Percentiles rank a stretch among this genome's conserved stretches.
phyloP scores from a whole-genome alignment of 768 basidiomycete genomes.

The Melanogaster broomeanus region DNA sequence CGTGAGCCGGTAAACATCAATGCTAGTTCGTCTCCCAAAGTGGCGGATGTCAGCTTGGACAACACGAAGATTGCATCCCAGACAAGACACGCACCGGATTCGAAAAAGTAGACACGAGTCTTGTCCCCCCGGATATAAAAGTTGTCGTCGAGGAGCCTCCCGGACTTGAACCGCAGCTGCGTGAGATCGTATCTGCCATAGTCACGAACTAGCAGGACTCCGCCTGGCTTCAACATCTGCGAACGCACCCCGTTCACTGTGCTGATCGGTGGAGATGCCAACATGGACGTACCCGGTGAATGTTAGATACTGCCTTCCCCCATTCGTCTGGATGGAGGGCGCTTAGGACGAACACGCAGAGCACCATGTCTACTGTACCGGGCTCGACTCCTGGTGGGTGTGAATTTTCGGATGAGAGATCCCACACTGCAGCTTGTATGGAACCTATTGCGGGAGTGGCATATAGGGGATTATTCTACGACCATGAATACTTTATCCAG shows the following conservation, averaged over 20 bases:
- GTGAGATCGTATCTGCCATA: conserved; percentile 96
- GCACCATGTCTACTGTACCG: conserved; percentile 79
- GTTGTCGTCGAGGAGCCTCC: conserved; percentile 87
- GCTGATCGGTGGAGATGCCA: background rate
- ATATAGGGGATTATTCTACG: conserved; percentile 74
- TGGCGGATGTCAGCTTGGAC: background rate
- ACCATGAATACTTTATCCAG: background rate
- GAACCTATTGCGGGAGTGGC: conserved; percentile 62
- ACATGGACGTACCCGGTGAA: conserved; percentile 58
- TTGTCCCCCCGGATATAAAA: conserved; percentile 97
- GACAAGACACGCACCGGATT: conserved; percentile 55
- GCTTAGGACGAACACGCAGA: conserved; percentile 93
- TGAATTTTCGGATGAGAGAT: conserved; percentile 64
- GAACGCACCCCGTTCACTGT: background rate
- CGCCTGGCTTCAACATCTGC: conserved; percentile 90
- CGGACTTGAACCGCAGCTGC: conserved; percentile 88
- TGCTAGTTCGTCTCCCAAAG: conserved; percentile 67
- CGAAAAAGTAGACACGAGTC: conserved; percentile 97
- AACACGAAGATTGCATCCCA: background rate
- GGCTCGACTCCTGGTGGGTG: conserved; percentile 67
- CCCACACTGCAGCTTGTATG: conserved; percentile 87
- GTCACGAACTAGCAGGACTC: conserved; percentile 83
- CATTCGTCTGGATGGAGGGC: conserved; percentile 95
- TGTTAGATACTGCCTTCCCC: conserved; percentile 77
- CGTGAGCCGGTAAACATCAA: conserved; percentile 73